phyloP scores from a whole-genome alignment of 2,329 filamentous ascomycete genomes.

The Botrytis deweyae region DNA sequence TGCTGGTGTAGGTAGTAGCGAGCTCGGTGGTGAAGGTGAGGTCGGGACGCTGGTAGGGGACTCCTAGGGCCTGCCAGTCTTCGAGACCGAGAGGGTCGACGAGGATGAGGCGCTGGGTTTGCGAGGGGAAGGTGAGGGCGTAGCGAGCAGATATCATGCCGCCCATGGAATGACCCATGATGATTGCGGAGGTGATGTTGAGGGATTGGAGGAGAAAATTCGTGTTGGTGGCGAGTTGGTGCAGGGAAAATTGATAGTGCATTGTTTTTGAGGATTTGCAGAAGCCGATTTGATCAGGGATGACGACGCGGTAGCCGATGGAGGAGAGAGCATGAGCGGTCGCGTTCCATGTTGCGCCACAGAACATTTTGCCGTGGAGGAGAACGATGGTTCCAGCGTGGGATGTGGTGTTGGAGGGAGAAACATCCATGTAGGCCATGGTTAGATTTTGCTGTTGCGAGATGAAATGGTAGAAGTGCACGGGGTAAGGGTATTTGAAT shows the following conservation, averaged over 20 bases:
- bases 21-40: slow-evolving; percentile 42
- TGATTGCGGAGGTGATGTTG: slow-evolving; percentile 45
- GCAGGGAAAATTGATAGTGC: slow-evolving; percentile 52
- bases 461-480: slow-evolving; percentile 34
- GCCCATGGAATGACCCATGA: slow-evolving; percentile 56
- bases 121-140: slow-evolving; percentile 50
- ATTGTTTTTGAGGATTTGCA: slow-evolving; percentile 56
- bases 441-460: slow-evolving; percentile 35
- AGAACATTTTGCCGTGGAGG: slow-evolving; percentile 58
- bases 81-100: slow-evolving; percentile 55
- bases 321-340: slow-evolving; percentile 46
- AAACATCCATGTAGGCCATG: slow-evolving; percentile 10
- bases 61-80: slow-evolving; percentile 47
- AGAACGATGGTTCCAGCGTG: slow-evolving; percentile 44
- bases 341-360: slow-evolving; percentile 51
- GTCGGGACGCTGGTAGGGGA: slow-evolving; percentile 48
- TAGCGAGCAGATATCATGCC: slow-evolving; percentile 55
- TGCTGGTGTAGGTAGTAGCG: slow-evolving; percentile 45
- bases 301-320: slow-evolving; percentile 49
- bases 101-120: slow-evolving; percentile 47
- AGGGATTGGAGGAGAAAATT: slow-evolving; percentile 48
- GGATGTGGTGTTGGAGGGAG: slow-evolving; percentile 4
- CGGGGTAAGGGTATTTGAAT: background rate
- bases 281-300: slow-evolving; percentile 55
- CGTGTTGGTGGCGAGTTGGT: slow-evolving; percentile 53